Evolutionary conservation across 1,139 yeast species (phyloP).

Genomic region (Candida sp.): DNA sequence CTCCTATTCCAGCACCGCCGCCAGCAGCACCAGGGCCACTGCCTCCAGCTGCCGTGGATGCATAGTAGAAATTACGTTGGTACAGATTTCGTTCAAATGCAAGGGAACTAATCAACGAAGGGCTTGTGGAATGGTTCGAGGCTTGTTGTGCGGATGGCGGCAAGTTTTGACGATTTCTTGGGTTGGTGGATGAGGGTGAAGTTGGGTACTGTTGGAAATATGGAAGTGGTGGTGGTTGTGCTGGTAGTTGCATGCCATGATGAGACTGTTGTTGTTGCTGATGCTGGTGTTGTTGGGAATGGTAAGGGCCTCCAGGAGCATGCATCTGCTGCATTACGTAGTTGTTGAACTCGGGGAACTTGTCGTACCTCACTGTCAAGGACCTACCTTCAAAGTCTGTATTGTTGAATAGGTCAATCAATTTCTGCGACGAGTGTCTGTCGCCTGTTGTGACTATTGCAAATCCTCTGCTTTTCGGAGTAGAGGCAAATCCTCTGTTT

Average conservation of each 20-base stretch:
- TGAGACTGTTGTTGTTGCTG: not conserved
- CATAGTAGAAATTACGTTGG: conserved; percentile 38
- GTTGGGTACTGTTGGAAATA: not conserved
- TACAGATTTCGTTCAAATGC: conserved; percentile 41
- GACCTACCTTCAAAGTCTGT: conserved; percentile 59
- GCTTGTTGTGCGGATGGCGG: not conserved
- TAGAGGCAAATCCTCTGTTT: conserved; percentile 4
- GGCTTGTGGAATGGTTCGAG: conserved; percentile 1
- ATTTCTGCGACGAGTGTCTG: conserved; percentile 50
- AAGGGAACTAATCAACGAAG: conserved; percentile 23
- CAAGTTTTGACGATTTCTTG: not conserved
- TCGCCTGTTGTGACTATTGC: conserved; percentile 65
- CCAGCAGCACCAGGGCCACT: not conserved
- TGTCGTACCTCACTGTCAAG: conserved; percentile 64
- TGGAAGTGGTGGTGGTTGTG: not conserved
- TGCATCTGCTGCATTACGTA: conserved; percentile 31
- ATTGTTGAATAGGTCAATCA: conserved; percentile 56
- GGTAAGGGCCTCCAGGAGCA: not conserved
- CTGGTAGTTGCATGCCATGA: not conserved
- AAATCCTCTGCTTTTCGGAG: conserved; percentile 54
- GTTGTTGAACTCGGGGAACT: conserved; percentile 45
- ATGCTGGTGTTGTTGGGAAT: not conserved
- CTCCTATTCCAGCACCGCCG: not conserved
- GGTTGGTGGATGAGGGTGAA: not conserved
- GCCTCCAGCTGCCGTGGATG: conserved; percentile 10